phyloP scores from a whole-genome alignment of 805 yeast species.

The Candida pseudoglaebosa region DNA sequence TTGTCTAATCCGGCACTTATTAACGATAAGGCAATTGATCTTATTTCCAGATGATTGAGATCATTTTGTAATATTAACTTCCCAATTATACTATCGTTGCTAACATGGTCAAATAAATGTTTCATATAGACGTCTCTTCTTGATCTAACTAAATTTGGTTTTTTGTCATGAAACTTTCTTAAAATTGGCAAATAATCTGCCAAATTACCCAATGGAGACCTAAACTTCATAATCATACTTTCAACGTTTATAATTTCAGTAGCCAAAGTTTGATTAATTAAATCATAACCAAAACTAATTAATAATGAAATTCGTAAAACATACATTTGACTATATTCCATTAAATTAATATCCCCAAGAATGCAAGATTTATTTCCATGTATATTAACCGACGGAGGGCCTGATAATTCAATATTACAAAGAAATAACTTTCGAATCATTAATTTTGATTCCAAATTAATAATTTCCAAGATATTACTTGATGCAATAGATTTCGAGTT shows the following conservation, averaged over 20 bases:
- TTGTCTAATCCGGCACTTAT: conserved; percentile 79
- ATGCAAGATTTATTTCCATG: conserved; percentile 8
- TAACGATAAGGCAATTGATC: conserved; percentile 66
- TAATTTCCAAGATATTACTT: conserved; percentile 23
- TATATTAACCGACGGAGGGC: conserved; percentile 18
- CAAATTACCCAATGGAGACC: conserved; percentile 55
- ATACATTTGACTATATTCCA: conserved; percentile 44
- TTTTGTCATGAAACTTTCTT: conserved; percentile 22
- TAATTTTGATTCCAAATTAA: conserved; percentile 35
- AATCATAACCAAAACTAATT: conserved; percentile 46
- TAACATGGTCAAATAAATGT: conserved; percentile 26
- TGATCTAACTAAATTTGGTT: conserved; percentile 22
- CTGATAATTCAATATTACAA: conserved; percentile 11
- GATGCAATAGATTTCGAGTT: conserved; percentile 28
- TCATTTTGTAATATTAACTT: conserved; percentile 9
- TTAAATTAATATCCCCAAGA: conserved; percentile 34
- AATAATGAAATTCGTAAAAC: conserved; percentile 47
- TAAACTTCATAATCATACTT: conserved; percentile 48
- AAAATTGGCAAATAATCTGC: conserved; percentile 52
- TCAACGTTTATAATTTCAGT: conserved; percentile 54
- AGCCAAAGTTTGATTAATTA: conserved; percentile 32
- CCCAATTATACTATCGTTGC: conserved; percentile 30
- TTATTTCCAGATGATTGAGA: conserved; percentile 37
- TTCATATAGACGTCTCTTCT: conserved; percentile 50
- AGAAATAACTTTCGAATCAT: conserved; percentile 16